Conservation (phyloP, 331 rosid species). For the Stylosanthes scabra region DNA sequence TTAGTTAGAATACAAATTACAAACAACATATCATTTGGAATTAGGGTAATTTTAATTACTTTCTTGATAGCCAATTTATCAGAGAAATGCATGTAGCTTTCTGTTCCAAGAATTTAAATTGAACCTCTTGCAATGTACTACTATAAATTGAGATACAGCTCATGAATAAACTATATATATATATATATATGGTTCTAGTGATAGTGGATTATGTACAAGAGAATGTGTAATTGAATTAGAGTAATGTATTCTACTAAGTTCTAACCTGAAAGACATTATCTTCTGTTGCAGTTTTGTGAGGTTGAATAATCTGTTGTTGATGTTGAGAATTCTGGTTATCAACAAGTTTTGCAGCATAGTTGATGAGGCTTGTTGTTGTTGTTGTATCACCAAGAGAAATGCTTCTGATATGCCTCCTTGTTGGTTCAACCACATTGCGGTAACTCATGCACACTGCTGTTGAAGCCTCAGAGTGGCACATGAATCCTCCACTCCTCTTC, state of each 20-base stretch:
- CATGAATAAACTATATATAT: no score
- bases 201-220: no score
- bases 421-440: slow-evolving; percentile 55
- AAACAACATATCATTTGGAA: no score
- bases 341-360: slow-evolving; percentile 62
- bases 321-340: slow-evolving; percentile 32
- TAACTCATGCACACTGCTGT: slow-evolving; percentile 80
- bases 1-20: no score
- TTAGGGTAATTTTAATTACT: no score
- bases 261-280: slow-evolving; percentile 66
- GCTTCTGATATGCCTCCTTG: slow-evolving; percentile 51
- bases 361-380: slow-evolving; percentile 46
- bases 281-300: slow-evolving; percentile 37
- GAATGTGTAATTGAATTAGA: no score
- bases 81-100: background rate
- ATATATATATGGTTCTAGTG: no score
- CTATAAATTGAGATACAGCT: no score
- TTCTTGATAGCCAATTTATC: slow-evolving; percentile 19
- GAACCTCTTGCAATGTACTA: no score
- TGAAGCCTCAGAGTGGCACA: slow-evolving; percentile 78
- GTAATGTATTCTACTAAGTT: no score
- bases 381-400: slow-evolving; percentile 38
- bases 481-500: slow-evolving; percentile 71
- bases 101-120: no score
- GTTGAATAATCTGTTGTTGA: no score